Conservation (phyloP, 495 filamentous ascomycete species). For the Hypoxylon trugodes region DNA sequence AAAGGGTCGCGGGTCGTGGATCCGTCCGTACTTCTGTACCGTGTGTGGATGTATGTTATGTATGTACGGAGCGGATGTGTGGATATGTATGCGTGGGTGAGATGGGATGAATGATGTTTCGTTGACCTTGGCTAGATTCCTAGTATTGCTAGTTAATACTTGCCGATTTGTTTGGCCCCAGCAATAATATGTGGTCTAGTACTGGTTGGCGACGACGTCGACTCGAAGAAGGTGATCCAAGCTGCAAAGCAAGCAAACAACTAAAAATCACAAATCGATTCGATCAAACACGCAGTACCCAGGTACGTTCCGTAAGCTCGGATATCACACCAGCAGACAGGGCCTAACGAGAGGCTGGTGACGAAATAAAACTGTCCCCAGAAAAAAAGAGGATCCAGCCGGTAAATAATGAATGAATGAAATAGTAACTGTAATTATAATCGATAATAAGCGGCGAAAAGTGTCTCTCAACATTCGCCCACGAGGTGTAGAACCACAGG, state of each 20-base stretch:
- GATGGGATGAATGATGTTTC: no score
- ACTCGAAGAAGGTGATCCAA: conserved; percentile 13
- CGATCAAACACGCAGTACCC: conserved; percentile 13
- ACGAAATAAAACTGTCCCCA: no score
- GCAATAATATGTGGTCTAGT: no score
- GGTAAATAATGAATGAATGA: conserved; percentile 1
- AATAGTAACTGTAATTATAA: conserved; percentile 20
- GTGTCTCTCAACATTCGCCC: no score
- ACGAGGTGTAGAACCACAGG: conserved; percentile 12
- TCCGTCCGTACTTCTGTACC: not conserved
- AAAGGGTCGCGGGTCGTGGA: no score
- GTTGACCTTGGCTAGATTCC: no score
- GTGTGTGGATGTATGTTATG: conserved; percentile 6
- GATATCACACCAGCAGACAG: conserved; percentile 21
- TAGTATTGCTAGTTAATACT: no score
- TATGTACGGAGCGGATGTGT: not conserved
- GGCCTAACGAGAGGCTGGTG: conserved; percentile 11
- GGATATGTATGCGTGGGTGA: not conserved
- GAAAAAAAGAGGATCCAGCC: not conserved
- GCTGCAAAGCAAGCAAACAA: not conserved
- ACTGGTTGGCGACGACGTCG: no score
- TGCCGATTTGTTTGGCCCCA: no score
- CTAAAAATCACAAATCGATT: no score
- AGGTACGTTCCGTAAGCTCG: not conserved
- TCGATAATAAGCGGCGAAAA: no score